These are phyloP conservation scores for Saprolegnia parasitica DNA, from an alignment of 352 stramenopile species.

Conservation along the genomic window DNA sequence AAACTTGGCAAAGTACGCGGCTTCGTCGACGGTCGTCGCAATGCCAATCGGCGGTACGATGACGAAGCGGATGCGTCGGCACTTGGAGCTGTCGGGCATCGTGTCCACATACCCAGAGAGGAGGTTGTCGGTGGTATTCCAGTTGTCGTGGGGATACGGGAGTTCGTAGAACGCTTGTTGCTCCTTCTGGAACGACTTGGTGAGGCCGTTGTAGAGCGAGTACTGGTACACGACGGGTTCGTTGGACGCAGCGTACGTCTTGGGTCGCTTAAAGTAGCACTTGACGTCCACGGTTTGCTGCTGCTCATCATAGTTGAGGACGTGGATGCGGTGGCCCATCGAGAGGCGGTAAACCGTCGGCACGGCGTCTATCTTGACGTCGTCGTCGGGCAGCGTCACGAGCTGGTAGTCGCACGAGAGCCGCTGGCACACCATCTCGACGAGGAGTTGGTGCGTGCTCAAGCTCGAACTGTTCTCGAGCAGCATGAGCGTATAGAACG, in stretches of 20 bases:
- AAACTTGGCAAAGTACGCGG: constrained; percentile 36
- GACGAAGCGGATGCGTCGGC: constrained; percentile 61
- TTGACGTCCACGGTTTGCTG: constrained; percentile 76
- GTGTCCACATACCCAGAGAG: constrained; percentile 71
- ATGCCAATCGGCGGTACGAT: constrained; percentile 42
- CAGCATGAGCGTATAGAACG: constrained; percentile 77
- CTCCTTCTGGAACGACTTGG: constrained; percentile 61
- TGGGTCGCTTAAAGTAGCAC: constrained; percentile 57
- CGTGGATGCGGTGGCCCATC: constrained; percentile 77
- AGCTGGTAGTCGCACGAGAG: constrained; percentile 75
- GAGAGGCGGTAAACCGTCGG: constrained; percentile 57
- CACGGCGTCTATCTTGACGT: constrained; percentile 29
- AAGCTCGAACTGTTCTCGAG: constrained; percentile 49
- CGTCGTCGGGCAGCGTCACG: constrained; percentile 42
- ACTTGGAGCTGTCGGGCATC: constrained; percentile 69
- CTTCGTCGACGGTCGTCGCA: constrained; percentile 32
- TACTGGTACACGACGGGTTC: constrained; percentile 72
- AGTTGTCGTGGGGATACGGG: constrained; percentile 66
- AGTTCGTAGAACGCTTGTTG: constrained; percentile 70
- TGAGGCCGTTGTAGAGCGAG: constrained; percentile 61
- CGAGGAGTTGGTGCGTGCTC: constrained; percentile 55
- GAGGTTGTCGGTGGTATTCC: constrained; percentile 71
- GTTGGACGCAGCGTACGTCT: constrained; percentile 34
- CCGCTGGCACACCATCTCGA: constrained; percentile 80
- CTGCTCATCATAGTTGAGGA: constrained; percentile 71